Conservation (phyloP, 225 moss, liverwort and hornwort genomes). For the Asterella californica region DNA sequence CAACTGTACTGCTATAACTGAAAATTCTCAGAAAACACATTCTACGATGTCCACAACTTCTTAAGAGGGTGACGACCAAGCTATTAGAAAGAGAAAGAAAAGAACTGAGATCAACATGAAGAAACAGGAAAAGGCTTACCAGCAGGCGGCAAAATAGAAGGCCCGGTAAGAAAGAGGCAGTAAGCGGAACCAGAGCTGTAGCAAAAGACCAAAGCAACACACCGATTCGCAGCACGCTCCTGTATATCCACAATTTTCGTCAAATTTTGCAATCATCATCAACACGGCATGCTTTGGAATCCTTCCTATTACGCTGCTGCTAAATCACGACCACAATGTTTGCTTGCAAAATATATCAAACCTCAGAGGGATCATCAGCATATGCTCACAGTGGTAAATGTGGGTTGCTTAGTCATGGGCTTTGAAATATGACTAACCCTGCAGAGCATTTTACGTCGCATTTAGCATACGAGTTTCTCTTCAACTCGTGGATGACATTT, state of each 20-base stretch:
- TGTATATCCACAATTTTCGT: conserved; percentile 27
- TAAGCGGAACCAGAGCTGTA: conserved; percentile 73
- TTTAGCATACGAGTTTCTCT: too few species aligned
- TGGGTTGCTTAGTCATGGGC: neutral
- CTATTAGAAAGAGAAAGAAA: neutral
- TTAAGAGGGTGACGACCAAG: neutral
- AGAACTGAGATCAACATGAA: neutral
- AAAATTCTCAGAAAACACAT: too few species aligned
- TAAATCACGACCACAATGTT: neutral
- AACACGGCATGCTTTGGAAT: neutral
- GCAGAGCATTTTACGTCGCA: neutral
- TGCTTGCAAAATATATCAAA: neutral
- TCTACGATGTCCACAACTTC: too few species aligned
- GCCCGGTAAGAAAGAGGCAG: conserved; percentile 63
- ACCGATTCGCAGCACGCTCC: conserved; percentile 70
- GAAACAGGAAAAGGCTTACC: conserved; percentile 43
- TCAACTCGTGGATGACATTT: neutral
- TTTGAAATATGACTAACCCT: neutral
- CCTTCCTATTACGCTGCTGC: neutral
- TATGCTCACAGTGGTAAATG: neutral
- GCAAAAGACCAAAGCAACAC: conserved; percentile 93
- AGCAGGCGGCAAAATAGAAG: conserved; percentile 73
- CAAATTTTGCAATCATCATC: neutral
- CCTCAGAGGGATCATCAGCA: neutral
- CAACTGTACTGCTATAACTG: too few species aligned